Evolutionary conservation across 805 yeast genomes (phyloP).

Genomic region (Debaryomyces castellii): DNA sequence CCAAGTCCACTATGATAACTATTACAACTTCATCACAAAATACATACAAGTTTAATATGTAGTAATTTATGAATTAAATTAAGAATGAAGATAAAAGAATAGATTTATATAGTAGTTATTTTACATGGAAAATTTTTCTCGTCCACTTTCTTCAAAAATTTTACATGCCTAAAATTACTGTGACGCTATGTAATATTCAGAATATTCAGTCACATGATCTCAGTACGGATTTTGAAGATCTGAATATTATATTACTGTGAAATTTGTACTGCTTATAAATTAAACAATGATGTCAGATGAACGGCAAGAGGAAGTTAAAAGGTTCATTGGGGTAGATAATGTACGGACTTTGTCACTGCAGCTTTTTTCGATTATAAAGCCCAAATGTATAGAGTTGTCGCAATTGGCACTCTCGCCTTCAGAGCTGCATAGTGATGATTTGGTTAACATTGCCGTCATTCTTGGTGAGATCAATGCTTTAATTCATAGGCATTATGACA

Average conservation of each 20-base stretch:
- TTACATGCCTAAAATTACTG: not conserved
- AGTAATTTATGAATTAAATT: not conserved
- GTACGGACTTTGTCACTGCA: constrained; percentile 16
- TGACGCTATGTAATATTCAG: not conserved
- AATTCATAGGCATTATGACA: constrained; percentile 14
- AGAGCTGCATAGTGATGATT: constrained; percentile 7
- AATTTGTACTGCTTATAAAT: not conserved
- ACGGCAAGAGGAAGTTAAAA: not conserved
- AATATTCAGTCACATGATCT: not conserved
- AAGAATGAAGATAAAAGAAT: not conserved
- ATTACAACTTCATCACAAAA: not conserved
- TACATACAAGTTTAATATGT: not conserved
- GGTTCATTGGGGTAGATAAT: not conserved
- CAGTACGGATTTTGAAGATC: not conserved
- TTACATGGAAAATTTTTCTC: not conserved
- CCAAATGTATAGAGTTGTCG: constrained; percentile 29
- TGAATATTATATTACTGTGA: no score
- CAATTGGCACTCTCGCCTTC: constrained; percentile 16
- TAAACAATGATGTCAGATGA: not conserved
- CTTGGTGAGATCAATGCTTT: constrained; percentile 9
- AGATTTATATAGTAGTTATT: not conserved
- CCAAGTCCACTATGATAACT: not conserved
- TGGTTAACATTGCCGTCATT: constrained; percentile 8
- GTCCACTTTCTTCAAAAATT: not conserved
- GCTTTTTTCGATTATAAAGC: constrained; percentile 29